Conservation (phyloP, 2,329 filamentous ascomycete species). For the Didymella lethalis region DNA sequence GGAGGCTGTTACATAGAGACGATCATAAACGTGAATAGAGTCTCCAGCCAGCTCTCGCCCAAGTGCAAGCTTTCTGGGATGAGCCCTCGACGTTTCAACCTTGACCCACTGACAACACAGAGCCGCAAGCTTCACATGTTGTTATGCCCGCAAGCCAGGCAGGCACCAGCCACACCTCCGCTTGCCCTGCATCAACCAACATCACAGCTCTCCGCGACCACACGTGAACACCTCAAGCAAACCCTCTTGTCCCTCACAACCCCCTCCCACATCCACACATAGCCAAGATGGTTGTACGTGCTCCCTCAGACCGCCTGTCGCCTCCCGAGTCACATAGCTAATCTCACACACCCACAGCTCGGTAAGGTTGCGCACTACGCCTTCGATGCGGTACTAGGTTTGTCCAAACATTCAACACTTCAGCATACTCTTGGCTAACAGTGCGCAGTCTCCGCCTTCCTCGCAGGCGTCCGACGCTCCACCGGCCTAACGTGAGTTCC, state of each 20-base stretch:
- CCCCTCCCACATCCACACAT: neutral
- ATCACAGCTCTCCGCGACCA: slow-evolving; percentile 15
- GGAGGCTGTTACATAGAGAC: slow-evolving; percentile 10
- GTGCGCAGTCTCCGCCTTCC: slow-evolving; percentile 83
- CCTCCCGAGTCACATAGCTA: slow-evolving; percentile 42
- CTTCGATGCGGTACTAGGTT: slow-evolving; percentile 93
- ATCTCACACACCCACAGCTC: slow-evolving; percentile 75
- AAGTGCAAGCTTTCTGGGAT: slow-evolving; percentile 5
- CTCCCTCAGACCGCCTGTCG: slow-evolving; percentile 7
- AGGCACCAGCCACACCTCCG: slow-evolving; percentile 39
- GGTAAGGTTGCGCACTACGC: slow-evolving; percentile 93
- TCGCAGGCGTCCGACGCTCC: slow-evolving; percentile 96
- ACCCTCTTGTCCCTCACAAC: neutral
- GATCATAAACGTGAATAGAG: neutral
- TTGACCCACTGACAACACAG: slow-evolving; percentile 33
- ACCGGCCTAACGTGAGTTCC: slow-evolving; percentile 91
- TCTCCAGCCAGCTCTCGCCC: slow-evolving; percentile 1
- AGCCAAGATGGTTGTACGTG: slow-evolving; percentile 51
- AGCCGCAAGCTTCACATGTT: slow-evolving; percentile 26
- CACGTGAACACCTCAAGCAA: slow-evolving; percentile 2
- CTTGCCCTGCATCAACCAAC: slow-evolving; percentile 29
- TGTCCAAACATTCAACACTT: slow-evolving; percentile 47
- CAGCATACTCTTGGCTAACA: slow-evolving; percentile 23
- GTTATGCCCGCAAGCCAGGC: slow-evolving; percentile 17
- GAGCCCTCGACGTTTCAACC: slow-evolving; percentile 9